Conservation (phyloP, 441 rosid genomes). For the Aleurites moluccanus region DNA sequence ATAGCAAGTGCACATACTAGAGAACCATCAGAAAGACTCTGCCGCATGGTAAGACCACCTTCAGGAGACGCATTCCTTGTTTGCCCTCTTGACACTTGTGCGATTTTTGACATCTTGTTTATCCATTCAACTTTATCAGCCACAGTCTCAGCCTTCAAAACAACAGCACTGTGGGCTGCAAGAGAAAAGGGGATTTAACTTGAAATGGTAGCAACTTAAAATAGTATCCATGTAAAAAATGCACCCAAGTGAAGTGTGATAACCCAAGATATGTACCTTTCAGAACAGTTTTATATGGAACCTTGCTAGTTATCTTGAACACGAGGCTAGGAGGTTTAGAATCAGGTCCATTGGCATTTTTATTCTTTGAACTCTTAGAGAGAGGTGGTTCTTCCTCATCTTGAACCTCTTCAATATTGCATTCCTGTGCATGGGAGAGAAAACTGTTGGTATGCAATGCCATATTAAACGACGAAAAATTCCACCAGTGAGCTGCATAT, state of each 20-base stretch:
- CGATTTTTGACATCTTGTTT: conserved; percentile 65
- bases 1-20: conserved; percentile 76
- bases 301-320: conserved; percentile 62
- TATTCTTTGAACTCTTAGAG: conserved; percentile 66
- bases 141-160: conserved; percentile 82
- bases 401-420: conserved; percentile 60
- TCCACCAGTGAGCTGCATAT: not conserved
- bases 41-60: conserved; percentile 60
- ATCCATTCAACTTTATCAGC: conserved; percentile 92
- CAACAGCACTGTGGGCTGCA: conserved; percentile 75
- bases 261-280: conserved; percentile 46
- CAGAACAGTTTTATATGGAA: conserved; percentile 63
- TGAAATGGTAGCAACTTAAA: conserved; percentile 1
- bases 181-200: conserved; percentile 16
- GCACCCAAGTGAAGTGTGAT: not conserved
- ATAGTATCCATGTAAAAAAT: conserved; percentile 10
- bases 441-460: not conserved
- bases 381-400: conserved; percentile 68
- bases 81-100: conserved; percentile 52
- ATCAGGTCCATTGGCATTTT: conserved; percentile 73
- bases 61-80: conserved; percentile 40
- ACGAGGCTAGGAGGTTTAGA: conserved; percentile 52
- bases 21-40: conserved; percentile 96
- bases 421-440: conserved; percentile 50
- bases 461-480: not conserved